phyloP scores from a whole-genome alignment of 2,329 filamentous ascomycete species.

The Exophiala sp. region DNA sequence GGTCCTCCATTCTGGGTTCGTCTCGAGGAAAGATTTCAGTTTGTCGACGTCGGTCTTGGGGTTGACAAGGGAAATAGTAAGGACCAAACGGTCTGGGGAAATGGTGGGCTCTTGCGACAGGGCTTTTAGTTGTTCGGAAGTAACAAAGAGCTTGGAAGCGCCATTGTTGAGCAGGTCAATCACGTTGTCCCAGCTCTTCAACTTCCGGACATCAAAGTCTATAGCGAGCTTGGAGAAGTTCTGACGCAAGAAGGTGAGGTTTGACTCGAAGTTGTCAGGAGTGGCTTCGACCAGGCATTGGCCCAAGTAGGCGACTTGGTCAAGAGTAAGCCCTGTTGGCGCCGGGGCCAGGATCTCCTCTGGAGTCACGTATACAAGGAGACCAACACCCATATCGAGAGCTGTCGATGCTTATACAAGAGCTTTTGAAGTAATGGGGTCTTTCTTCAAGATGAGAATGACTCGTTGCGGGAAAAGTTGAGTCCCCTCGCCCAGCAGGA shows the following conservation, averaged over 20 bases:
- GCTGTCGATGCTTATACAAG: background rate
- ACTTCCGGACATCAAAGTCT: slow-evolving; percentile 68
- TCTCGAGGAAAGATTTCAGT: slow-evolving; percentile 38
- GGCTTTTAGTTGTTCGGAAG: slow-evolving; percentile 58
- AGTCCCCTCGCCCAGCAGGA: background rate
- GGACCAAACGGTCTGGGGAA: slow-evolving; percentile 51
- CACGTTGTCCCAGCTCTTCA: slow-evolving; percentile 66
- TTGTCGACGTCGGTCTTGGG: slow-evolving; percentile 33
- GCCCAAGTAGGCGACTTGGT: slow-evolving; percentile 54
- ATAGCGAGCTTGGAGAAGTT: slow-evolving; percentile 54
- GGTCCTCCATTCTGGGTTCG: slow-evolving; percentile 30
- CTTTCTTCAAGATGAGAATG: background rate
- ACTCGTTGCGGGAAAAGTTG: background rate
- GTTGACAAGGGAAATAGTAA: slow-evolving; percentile 43
- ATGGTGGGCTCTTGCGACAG: slow-evolving; percentile 50
- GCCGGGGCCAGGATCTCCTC: slow-evolving; percentile 16
- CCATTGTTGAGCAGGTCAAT: slow-evolving; percentile 77
- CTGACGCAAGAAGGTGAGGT: slow-evolving; percentile 50
- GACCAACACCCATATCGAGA: slow-evolving; percentile 20
- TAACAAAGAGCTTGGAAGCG: slow-evolving; percentile 77
- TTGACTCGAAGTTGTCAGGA: slow-evolving; percentile 42
- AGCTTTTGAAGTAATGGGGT: background rate
- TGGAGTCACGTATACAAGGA: slow-evolving; percentile 22
- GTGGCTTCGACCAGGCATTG: slow-evolving; percentile 52
- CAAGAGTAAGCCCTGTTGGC: slow-evolving; percentile 46